These are phyloP conservation scores for Eucalyptus rudis DNA, from an alignment of 345 rosid species.

Conservation along the genomic window DNA sequence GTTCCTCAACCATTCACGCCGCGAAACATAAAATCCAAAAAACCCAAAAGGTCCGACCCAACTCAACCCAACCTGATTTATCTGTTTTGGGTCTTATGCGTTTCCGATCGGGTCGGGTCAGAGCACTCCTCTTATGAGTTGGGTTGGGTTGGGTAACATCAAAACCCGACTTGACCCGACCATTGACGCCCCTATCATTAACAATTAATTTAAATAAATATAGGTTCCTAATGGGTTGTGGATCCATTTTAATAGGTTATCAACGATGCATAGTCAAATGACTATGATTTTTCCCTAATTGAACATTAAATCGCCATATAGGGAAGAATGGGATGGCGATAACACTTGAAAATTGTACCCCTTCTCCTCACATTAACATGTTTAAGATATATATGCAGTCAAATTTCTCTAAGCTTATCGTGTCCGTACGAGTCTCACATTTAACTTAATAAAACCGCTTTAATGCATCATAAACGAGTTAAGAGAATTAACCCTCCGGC, in stretches of 20 bases:
- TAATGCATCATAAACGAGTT: neutral
- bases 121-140: rapidly evolving
- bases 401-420: neutral
- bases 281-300: no score
- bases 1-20: rapidly evolving
- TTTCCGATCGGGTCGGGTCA: no score
- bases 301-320: no score
- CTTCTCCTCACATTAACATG: neutral
- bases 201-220: no score
- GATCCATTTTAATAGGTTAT: no score
- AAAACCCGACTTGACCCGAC: no score
- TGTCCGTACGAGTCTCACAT: neutral
- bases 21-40: no score
- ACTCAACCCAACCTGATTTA: rapidly evolving
- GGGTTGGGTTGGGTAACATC: rapidly evolving
- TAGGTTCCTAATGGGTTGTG: no score
- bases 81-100: no score
- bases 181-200: rapidly evolving
- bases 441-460: neutral
- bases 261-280: no score
- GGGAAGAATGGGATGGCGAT: neutral
- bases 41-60: no score
- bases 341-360: neutral
- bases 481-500: neutral
- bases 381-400: no score